phyloP scores from a whole-genome alignment of 345 rosid species.

The Iberis pinnata region DNA sequence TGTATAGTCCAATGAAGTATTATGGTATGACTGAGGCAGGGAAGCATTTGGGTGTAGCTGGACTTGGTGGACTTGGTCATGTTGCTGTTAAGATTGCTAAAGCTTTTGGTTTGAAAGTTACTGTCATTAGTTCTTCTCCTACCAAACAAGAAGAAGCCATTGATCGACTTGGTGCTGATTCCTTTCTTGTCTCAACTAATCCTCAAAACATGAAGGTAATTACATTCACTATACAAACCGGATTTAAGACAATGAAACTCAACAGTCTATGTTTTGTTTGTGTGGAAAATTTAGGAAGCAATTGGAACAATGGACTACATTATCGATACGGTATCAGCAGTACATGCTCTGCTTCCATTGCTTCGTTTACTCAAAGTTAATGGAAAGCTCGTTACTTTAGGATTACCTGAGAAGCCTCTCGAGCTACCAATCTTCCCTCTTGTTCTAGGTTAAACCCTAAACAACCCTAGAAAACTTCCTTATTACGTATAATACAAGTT shows the following conservation, averaged over 20 bases:
- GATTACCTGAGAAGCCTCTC: slow-evolving; percentile 71
- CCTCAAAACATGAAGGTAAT: slow-evolving; percentile 67
- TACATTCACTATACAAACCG: too few species aligned
- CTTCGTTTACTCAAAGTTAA: slow-evolving; percentile 59
- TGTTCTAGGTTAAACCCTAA: slow-evolving; percentile 41
- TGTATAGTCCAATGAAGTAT: slow-evolving; percentile 84
- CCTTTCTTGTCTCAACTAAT: slow-evolving; percentile 49
- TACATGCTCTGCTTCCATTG: slow-evolving; percentile 61
- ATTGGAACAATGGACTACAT: slow-evolving; percentile 70
- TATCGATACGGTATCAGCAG: slow-evolving; percentile 79
- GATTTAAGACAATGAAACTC: too few species aligned
- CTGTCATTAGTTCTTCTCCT: slow-evolving; percentile 68
- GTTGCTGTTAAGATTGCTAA: slow-evolving; percentile 77
- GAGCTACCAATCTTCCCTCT: slow-evolving; percentile 69
- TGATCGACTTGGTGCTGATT: slow-evolving; percentile 28
- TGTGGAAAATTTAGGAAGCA: slow-evolving; percentile 43
- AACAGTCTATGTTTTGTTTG: background rate
- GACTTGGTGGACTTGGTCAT: slow-evolving; percentile 93
- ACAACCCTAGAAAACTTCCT: background rate
- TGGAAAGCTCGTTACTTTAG: slow-evolving; percentile 68
- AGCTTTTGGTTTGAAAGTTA: slow-evolving; percentile 82
- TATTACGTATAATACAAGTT: background rate
- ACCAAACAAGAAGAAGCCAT: slow-evolving; percentile 24
- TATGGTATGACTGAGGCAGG: slow-evolving; percentile 80
- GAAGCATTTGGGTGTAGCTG: slow-evolving; percentile 79